These are phyloP conservation scores for Komagataella populi DNA, from an alignment of 805 yeast species.

Conservation along the genomic window DNA sequence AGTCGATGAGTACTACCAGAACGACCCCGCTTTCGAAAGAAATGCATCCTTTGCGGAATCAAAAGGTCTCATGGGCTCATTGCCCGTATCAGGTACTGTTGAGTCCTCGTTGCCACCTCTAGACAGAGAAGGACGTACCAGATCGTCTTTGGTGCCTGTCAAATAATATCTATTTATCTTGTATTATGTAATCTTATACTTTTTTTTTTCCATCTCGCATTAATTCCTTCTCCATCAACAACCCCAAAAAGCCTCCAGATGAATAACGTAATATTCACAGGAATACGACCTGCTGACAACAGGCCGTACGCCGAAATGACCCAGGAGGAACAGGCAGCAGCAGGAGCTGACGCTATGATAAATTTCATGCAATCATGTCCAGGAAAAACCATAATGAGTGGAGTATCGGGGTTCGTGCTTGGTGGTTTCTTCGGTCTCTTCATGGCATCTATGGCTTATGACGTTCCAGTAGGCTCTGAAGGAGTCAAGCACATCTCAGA, in stretches of 20 bases:
- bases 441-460: conserved; percentile 85
- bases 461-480: conserved; percentile 52
- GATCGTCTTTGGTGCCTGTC: conserved; percentile 4
- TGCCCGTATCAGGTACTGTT: conserved; percentile 49
- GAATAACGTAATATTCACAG: neutral
- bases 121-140: conserved; percentile 52
- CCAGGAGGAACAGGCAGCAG: conserved; percentile 86
- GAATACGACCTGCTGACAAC: conserved; percentile 6
- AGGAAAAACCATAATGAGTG: conserved; percentile 83
- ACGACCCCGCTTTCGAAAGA: conserved; percentile 53
- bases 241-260: neutral
- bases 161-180: too few species aligned
- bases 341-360: conserved; percentile 76
- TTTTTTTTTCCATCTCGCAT: neutral
- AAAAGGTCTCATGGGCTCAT: conserved; percentile 88
- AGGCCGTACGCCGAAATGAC: conserved; percentile 60
- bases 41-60: conserved; percentile 74
- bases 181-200: neutral
- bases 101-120: conserved; percentile 57
- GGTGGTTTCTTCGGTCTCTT: conserved; percentile 95
- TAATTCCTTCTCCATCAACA: neutral
- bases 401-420: conserved; percentile 84
- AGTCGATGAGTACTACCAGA: conserved; percentile 74
- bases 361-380: conserved; percentile 87
- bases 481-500: conserved; percentile 50